These are phyloP conservation scores for Mucuna pruriens DNA, from an alignment of 306 rosid species.

Conservation along the genomic window DNA sequence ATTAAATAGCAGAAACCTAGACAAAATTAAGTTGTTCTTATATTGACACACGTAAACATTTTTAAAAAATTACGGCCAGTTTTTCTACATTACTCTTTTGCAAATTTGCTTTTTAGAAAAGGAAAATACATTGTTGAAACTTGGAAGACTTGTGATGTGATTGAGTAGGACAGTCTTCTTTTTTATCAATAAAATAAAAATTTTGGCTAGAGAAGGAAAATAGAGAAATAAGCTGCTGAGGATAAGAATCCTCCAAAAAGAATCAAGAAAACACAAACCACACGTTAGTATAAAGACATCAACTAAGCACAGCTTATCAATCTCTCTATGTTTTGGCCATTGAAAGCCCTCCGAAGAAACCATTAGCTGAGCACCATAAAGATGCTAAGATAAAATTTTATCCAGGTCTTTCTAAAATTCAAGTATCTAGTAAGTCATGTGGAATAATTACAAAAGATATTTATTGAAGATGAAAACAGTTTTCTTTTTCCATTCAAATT, in stretches of 20 bases:
- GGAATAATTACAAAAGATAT: constrained; percentile 22
- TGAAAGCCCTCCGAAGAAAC: constrained; percentile 10
- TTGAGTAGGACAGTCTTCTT: background rate
- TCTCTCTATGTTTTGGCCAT: background rate
- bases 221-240: background rate
- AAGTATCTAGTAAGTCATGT: constrained; percentile 5
- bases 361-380: constrained; percentile 27
- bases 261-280: background rate
- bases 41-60: constrained; percentile 3
- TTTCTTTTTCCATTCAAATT: constrained; percentile 6
- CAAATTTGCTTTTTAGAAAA: background rate
- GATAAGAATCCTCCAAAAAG: background rate
- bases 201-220: background rate
- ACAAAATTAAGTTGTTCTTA: constrained; percentile 33
- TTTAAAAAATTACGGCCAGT: background rate
- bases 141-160: background rate
- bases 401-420: background rate
- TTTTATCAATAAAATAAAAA: constrained; percentile 14
- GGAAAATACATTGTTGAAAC: background rate
- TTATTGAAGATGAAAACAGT: background rate
- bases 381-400: constrained; percentile 25
- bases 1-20: constrained; percentile 38
- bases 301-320: constrained; percentile 15
- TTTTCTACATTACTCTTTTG: constrained; percentile 11
- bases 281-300: constrained; percentile 12